phyloP scores from a whole-genome alignment of 1,284 basidiomycete species.

The Porphyrellus sp. region DNA sequence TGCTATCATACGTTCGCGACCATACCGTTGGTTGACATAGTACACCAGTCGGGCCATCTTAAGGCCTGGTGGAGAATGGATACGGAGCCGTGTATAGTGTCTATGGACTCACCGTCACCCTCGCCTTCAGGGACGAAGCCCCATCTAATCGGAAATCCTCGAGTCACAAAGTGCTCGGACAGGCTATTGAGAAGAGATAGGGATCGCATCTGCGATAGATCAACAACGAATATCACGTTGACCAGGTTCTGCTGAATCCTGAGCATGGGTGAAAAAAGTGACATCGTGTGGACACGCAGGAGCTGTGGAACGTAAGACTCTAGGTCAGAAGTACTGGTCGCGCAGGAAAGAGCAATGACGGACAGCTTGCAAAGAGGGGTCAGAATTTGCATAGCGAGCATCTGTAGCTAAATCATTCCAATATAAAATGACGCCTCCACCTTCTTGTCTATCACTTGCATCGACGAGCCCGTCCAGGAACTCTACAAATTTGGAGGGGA shows the following conservation, averaged over 20 bases:
- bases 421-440: conserved; percentile 73
- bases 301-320: conserved; percentile 44
- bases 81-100: neutral
- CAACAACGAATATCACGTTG: conserved; percentile 78
- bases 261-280: conserved; percentile 74
- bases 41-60: conserved; percentile 74
- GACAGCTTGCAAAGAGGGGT: conserved; percentile 27
- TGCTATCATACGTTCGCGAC: conserved; percentile 56
- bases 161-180: conserved; percentile 65
- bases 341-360: neutral
- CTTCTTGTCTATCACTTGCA: conserved; percentile 83
- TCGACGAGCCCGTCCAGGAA: conserved; percentile 79
- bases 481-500: conserved; percentile 36
- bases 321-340: neutral
- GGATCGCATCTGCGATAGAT: conserved; percentile 63
- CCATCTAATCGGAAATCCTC: conserved; percentile 75
- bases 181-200: conserved; percentile 63
- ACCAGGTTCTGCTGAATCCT: conserved; percentile 64
- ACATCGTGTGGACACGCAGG: conserved; percentile 70
- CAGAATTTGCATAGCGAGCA: conserved; percentile 57
- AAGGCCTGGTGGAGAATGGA: conserved; percentile 41
- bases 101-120: conserved; percentile 47
- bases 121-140: conserved; percentile 77
- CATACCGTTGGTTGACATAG: conserved; percentile 63
- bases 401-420: conserved; percentile 92